A percentile compares a stretch with the other conserved stretches of the same genome.
phyloP scores from a whole-genome alignment of 1,284 basidiomycete species.

The Ceratobasidium sp. region DNA sequence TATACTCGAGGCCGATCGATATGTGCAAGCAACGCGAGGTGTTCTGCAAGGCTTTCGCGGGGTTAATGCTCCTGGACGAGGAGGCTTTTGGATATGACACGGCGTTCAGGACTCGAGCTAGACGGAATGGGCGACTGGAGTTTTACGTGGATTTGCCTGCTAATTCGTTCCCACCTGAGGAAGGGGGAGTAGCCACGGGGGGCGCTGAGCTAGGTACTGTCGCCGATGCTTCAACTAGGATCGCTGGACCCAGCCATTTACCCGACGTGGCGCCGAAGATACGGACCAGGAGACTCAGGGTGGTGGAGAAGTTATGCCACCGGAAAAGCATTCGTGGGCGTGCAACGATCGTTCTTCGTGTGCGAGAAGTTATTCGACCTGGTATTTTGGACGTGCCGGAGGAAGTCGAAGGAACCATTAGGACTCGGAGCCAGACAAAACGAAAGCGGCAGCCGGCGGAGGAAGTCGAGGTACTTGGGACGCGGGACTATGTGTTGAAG shows the following conservation, averaged over 20 bases:
- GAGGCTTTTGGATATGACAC: background rate
- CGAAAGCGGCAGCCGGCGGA: background rate
- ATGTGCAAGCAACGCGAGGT: background rate
- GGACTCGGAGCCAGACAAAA: background rate
- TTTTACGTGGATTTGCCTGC: slow-evolving; percentile 23
- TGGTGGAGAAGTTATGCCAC: slow-evolving; percentile 19
- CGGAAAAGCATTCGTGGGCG: slow-evolving; percentile 26
- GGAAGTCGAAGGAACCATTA: background rate
- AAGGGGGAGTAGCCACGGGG: no score
- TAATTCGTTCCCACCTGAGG: background rate
- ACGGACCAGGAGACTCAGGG: slow-evolving; percentile 9
- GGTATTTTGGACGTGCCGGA: background rate
- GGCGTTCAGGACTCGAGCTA: background rate
- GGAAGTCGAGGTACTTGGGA: background rate
- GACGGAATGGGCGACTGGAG: background rate
- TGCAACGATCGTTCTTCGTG: slow-evolving; percentile 26
- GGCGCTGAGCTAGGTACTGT: background rate
- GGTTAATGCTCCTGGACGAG: slow-evolving; percentile 7
- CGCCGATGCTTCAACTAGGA: background rate
- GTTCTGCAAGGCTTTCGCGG: slow-evolving; percentile 17
- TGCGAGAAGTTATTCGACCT: background rate
- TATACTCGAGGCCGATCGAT: slow-evolving; percentile 9
- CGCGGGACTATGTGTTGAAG: slow-evolving; percentile 19
- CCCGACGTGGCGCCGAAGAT: background rate
- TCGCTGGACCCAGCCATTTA: slow-evolving; percentile 2